Evolutionary conservation across 2,329 filamentous ascomycete species (phyloP), one percentile per base, ranked within the genome.

Genomic region (Claviceps paspali): DNA sequence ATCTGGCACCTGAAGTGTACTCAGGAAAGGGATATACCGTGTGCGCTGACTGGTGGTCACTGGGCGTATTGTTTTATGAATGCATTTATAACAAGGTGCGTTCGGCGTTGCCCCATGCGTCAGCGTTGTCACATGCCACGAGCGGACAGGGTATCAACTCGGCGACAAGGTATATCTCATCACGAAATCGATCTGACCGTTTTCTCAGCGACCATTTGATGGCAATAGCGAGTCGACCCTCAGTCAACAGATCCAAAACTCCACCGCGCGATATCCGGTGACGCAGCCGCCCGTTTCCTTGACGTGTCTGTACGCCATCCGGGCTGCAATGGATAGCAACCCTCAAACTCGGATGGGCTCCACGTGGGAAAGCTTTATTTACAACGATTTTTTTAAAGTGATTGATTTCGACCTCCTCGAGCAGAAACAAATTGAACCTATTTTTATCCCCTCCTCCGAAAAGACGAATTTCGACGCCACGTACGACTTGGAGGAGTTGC

Each of bases 401-500:
- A 74, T 96, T 47, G 81, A 96, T 53, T 98, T 98, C 47, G 76
- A 74, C 11, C 77, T 79, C 0, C 61, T 98, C 26, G 84, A 94
- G 54, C 68, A 76, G 45, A 96, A 95, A 55, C 77, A 86, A 52
- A 78, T 96, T 31, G 79, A 87, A 48, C 91, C 91, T 0, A 76
- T 96, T 3, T 98, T 98, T 55, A 73, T 82, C 15, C 91, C 91
- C 0, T 94, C 88, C 0, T 87, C 85, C 39, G 91, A 96, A 34
- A 98, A 98, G 70, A 96, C 91, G 3, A 98, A 98, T 56, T 98
- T 98, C 47, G 91, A 98, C 58, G 91, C 91, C 4, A 98, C 91
- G 1, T 96, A 98, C 54, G 91, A 98, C 57, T 63, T 98, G 35
- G 91, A 98, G 54, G 91, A 98, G 56, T 60, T 98, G 15, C 62